Evolutionary conservation across 257 asterid genomes (phyloP).

Genomic region (Scutellaria galericulata): DNA sequence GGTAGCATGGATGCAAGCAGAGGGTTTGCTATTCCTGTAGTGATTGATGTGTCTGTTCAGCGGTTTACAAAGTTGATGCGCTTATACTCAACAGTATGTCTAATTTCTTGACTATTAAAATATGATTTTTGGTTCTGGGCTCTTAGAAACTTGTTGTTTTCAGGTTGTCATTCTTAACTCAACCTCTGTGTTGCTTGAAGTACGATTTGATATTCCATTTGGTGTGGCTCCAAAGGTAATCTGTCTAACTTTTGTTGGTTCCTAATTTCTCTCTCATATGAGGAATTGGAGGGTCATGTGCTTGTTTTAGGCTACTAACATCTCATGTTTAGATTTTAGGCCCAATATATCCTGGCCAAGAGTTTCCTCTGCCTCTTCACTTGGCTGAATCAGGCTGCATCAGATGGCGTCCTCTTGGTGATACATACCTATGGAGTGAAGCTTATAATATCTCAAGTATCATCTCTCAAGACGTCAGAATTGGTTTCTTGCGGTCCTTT

Average conservation of each 20-base stretch:
- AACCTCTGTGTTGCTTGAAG: conserved; percentile 81
- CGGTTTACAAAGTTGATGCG: conserved; percentile 79
- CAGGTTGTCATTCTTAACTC: conserved; percentile 89
- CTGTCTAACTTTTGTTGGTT: conserved; percentile 19
- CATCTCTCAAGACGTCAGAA: conserved; percentile 74
- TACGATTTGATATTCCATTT: conserved; percentile 93
- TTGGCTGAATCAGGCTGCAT: conserved; percentile 92
- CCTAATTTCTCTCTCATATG: conserved; percentile 29
- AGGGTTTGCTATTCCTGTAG: conserved; percentile 89
- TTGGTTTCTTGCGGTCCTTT: conserved; percentile 76
- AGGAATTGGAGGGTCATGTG: conserved; percentile 20
- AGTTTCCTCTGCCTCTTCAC: conserved; percentile 96
- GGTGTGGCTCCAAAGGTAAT: conserved; percentile 94
- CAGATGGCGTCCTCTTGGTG: conserved; percentile 95
- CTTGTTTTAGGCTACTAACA: conserved; percentile 34
- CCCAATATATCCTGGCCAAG: conserved; percentile 91
- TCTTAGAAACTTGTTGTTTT: conserved; percentile 40
- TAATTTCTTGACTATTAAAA: conserved; percentile 27
- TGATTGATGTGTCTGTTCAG: conserved; percentile 92
- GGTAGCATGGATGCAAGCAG: conserved; percentile 46
- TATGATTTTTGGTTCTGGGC: conserved; percentile 32
- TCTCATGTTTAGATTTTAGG: conserved; percentile 70
- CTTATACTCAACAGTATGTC: conserved; percentile 84
- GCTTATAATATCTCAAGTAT: conserved; percentile 82
- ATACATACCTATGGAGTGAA: conserved; percentile 91